Evolutionary conservation across 2,329 filamentous ascomycete genomes (phyloP), one percentile per base, ranked within the genome.

Genomic region (Cercospora canescens): DNA sequence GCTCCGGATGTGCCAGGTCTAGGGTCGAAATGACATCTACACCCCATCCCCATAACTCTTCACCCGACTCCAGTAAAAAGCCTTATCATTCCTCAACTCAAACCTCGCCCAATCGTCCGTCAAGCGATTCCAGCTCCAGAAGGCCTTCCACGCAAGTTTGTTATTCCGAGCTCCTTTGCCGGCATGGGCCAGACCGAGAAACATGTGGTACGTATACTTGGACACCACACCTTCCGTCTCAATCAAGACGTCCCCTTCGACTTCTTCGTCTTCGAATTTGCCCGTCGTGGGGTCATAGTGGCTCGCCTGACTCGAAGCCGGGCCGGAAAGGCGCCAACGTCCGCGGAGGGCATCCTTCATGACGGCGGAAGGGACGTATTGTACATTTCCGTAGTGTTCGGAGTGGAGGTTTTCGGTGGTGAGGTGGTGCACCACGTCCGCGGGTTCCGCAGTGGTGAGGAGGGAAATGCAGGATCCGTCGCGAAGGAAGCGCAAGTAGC

Each of bases 41-140:
- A 64, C 34, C 3, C 63, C 68, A 50, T 60, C 39, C 5, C 74
- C 74, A 67, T 73, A 89, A 48, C 87, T 88, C 74, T 81, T 86
- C 5, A 90, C 88, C 45, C 88, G 76, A 70, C 84, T 85, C 80
- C 87, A 90, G 67, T 87, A 87, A 74, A 85, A 89, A 1, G 86
- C 79, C 67, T 83, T 80, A 76, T 89, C 86, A 73, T 90, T 87
- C 75, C 85, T 86, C 71, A 89, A 73, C 1, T 81, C 82, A 79
- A 98, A 98, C 79, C 92, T 90, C 4, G 85, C 92, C 91, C 92
- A 95, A 79, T 97, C 94, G 76, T 96, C 93, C 7, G 93, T 96
- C 74, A 96, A 79, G 71, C 87, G 86, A 76, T 98, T 96, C 76
- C 96, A 94, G 80, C 90, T 94, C 87, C 92, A 96, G 76, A 94